Base-by-base conservation (phyloP, 768 basidiomycete genomes). In the Lepiota brunneoincarnata region DNA sequence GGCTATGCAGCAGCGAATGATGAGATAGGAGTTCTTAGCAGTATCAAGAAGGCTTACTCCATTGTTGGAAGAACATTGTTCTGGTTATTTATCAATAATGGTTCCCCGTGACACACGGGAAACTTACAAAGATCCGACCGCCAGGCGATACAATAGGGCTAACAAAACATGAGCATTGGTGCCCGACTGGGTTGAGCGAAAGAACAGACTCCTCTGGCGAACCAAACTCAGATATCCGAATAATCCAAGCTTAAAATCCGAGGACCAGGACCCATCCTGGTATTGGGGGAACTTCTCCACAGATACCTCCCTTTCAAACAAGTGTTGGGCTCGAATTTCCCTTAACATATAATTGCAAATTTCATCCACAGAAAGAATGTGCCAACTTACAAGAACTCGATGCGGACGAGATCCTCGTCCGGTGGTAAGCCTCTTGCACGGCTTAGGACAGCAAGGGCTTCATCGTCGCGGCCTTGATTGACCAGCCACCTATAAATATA, bases 11-110 rank as follows among this genome's bases (percentile, higher is more conserved):
- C 21, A 26, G 15, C 5, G n/a, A 7, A 18, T 9, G 4, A 52
- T 41, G 38, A 36, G 20, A 31, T 24, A 40, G 35, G 7, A 18
- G 12, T 48, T 17, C 12, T 1, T 10, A 3, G 0, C 9, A 12
- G 17, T 12, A 14, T 20, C 18, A 17, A 15, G 15, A 28, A 6
- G 4, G 64, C 69, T 54, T 54, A 66, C 87, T 89, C 87, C 87
- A 90, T 68, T 90, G 88, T 64, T 90, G 89, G 75, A 87, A 90
- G 72, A 84, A 86, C 87, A 86, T 92, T 38, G 73, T 82, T 57
- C 80, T 81, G 49, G 20, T 41, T 15, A 12, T 2, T 23, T 18
- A 61, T 41, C 63, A 42, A 10, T 15, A 34, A 51, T 15, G 21
- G 11, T 37, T 20, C 24, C 5, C 6, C 23, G 21, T 18, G 18